Percentiles rank a stretch among this genome's conserved stretches.
phyloP scores from a whole-genome alignment of 176 grass and related monocot species.

The Eleusine coracana region DNA sequence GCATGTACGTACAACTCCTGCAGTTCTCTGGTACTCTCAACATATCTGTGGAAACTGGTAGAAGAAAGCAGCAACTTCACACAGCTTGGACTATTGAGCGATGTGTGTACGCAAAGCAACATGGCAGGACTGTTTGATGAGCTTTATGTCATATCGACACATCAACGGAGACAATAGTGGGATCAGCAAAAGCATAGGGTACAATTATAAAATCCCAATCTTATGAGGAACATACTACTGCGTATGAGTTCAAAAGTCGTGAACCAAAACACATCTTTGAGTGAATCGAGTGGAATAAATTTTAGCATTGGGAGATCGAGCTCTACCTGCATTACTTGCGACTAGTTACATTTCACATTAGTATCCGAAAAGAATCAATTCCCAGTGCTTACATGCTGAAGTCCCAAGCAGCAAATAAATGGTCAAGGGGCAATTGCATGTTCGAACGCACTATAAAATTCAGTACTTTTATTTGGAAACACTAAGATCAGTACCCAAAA shows the following conservation, averaged over 20 bases:
- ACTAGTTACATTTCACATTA: too few species aligned
- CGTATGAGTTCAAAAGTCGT: background rate
- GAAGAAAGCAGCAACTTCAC: background rate
- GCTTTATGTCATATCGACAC: slow-evolving; percentile 14
- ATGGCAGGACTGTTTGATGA: slow-evolving; percentile 12
- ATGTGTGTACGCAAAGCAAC: slow-evolving; percentile 41
- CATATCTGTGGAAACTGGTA: background rate
- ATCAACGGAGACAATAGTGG: background rate
- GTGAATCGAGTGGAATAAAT: background rate
- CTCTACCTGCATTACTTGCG: too few species aligned
- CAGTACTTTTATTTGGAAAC: too few species aligned
- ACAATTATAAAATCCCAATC: background rate
- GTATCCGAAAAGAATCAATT: too few species aligned
- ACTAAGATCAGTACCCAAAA: too few species aligned
- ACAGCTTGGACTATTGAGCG: slow-evolving; percentile 10
- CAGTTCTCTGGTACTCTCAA: background rate
- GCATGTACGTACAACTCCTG: slow-evolving; percentile 4
- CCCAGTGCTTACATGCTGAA: too few species aligned
- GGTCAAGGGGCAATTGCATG: too few species aligned
- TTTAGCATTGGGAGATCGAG: too few species aligned
- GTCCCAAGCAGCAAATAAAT: too few species aligned
- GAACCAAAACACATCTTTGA: background rate
- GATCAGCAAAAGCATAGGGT: background rate
- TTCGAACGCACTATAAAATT: too few species aligned
- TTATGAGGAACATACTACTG: background rate